Conservation (phyloP, 2,329 filamentous ascomycete genomes). For the Neurospora crassa region DNA sequence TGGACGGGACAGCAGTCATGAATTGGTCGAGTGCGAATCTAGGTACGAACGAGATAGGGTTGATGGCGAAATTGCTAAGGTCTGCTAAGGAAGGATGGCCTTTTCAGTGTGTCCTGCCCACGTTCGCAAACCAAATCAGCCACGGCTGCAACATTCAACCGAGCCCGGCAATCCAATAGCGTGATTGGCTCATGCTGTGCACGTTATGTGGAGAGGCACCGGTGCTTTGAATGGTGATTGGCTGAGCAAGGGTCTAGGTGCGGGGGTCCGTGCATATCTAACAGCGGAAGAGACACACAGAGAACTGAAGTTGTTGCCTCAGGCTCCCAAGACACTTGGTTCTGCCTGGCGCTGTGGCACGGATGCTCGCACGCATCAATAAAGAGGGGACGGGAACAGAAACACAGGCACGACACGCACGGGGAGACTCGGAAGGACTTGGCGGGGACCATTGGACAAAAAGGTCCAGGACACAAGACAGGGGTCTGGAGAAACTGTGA, state of each 20-base stretch:
- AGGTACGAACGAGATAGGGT: conserved; percentile 7
- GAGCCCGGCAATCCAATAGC: neutral
- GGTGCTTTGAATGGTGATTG: neutral
- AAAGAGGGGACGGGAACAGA: neutral
- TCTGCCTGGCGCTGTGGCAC: neutral
- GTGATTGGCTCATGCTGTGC: neutral
- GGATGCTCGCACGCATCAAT: neutral
- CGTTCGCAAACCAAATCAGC: conserved; percentile 1
- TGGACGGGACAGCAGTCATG: conserved; percentile 2
- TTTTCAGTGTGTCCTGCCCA: conserved; percentile 4
- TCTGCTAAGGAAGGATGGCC: conserved; percentile 19
- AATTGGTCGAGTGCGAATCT: conserved; percentile 5
- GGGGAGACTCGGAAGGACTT: neutral
- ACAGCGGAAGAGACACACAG: neutral
- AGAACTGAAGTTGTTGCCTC: neutral
- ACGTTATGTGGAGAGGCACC: neutral
- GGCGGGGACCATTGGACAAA: neutral
- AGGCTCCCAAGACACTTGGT: neutral
- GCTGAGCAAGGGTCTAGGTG: neutral
- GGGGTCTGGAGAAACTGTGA: neutral
- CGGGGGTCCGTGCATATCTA: neutral
- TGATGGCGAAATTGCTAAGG: conserved; percentile 20
- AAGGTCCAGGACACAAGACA: neutral
- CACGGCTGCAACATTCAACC: neutral
- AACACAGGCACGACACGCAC: neutral